phyloP scores from a whole-genome alignment of 2,329 filamentous ascomycete genomes.

The Ceratocystis albifundus region DNA sequence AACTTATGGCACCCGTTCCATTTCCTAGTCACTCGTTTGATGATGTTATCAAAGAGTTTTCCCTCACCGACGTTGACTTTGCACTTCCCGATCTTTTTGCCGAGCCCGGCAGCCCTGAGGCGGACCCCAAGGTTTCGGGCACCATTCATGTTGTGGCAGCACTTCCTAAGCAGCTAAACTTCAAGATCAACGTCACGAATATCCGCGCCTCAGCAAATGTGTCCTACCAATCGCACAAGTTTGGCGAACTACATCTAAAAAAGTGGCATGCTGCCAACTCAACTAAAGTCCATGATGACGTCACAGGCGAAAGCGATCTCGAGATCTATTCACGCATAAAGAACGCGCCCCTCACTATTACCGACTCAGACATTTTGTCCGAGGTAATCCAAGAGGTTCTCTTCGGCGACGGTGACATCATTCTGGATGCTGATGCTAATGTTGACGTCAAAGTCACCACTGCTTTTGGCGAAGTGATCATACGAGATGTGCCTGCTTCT shows the following conservation, averaged over 20 bases:
- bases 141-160: constrained; percentile 67
- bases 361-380: constrained; percentile 65
- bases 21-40: constrained; percentile 75
- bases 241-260: constrained; percentile 67
- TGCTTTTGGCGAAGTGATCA: constrained; percentile 64
- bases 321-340: constrained; percentile 65
- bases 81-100: constrained; percentile 69
- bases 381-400: constrained; percentile 71
- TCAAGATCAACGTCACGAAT: constrained; percentile 64
- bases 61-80: constrained; percentile 75
- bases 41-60: constrained; percentile 76
- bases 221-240: constrained; percentile 62
- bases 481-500: constrained; percentile 75
- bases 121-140: constrained; percentile 70
- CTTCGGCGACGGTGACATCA: constrained; percentile 58
- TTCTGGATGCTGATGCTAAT: constrained; percentile 61
- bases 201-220: constrained; percentile 71
- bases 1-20: constrained; percentile 71
- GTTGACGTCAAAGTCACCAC: constrained; percentile 78
- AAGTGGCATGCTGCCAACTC: constrained; percentile 82
- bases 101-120: constrained; percentile 58
- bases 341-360: constrained; percentile 71
- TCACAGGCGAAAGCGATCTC: constrained; percentile 49
- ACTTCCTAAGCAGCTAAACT: constrained; percentile 76
- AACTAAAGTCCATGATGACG: constrained; percentile 47